A percentile compares a stretch with the other conserved stretches of the same genome.
These are phyloP conservation scores for Tirmania nivea DNA, from an alignment of 495 filamentous ascomycete genomes.

Conservation along the genomic window DNA sequence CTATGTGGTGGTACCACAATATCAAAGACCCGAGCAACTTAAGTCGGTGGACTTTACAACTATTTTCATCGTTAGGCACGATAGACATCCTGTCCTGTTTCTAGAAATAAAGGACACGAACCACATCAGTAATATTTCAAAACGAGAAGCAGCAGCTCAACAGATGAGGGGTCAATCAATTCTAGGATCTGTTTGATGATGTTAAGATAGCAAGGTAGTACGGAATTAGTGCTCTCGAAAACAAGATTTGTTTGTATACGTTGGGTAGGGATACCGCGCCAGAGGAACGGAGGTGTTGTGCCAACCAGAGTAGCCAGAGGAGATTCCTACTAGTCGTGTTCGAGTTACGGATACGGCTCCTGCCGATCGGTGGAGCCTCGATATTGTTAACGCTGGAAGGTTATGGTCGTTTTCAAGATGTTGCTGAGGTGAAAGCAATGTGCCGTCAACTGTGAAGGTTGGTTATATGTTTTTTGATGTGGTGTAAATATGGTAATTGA, in stretches of 20 bases:
- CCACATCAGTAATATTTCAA: not conserved
- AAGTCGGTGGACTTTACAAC: slow-evolving; percentile 2
- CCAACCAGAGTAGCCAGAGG: not conserved
- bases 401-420: not conserved
- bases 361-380: not conserved
- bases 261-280: not conserved
- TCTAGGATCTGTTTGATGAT: not conserved
- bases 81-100: not conserved
- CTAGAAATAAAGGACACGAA: not conserved
- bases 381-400: not conserved
- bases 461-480: not conserved
- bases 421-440: not conserved
- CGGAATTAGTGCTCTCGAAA: not conserved
- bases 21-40: not conserved
- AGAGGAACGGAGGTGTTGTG: not conserved
- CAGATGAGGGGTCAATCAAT: not conserved
- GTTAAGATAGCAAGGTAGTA: not conserved
- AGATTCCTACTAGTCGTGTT: not conserved
- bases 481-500: not conserved
- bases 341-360: not conserved
- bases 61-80: not conserved
- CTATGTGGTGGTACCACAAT: not conserved
- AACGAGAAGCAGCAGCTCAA: not conserved
- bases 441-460: not conserved
- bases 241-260: not conserved